phyloP scores from a whole-genome alignment of 2,329 filamentous ascomycete genomes.

The Rhexocercosporidium sp. region DNA sequence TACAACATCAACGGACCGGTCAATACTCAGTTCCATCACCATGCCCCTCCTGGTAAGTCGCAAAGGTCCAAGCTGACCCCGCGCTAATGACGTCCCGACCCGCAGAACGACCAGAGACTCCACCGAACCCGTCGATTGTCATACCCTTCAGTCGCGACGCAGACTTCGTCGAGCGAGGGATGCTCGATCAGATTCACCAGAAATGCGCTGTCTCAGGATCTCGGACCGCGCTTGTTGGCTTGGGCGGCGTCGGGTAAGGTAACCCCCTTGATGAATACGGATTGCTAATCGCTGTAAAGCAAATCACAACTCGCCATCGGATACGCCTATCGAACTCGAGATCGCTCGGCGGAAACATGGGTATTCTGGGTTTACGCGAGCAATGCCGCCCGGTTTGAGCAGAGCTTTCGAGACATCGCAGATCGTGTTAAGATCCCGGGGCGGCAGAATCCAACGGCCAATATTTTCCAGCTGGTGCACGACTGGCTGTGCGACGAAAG shows the following conservation, averaged over 20 bases:
- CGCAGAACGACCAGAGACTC: too few species aligned
- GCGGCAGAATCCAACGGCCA: conserved; percentile 39
- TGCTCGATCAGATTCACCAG: too few species aligned
- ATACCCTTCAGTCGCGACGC: too few species aligned
- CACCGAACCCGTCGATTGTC: conserved; percentile 29
- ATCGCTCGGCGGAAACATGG: conserved; percentile 37
- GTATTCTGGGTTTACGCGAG: conserved; percentile 48
- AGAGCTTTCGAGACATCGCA: conserved; percentile 44
- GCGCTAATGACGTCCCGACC: too few species aligned
- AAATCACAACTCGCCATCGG: conserved; percentile 48
- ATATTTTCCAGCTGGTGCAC: too few species aligned
- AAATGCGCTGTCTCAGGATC: too few species aligned
- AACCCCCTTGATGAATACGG: conserved; percentile 15
- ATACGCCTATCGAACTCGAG: too few species aligned
- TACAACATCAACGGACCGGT: too few species aligned
- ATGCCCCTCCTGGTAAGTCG: not conserved
- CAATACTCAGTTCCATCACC: too few species aligned
- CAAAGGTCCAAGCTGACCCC: too few species aligned
- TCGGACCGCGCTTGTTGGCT: conserved; percentile 12
- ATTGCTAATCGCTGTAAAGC: conserved; percentile 35
- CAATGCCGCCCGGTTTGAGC: conserved; percentile 43
- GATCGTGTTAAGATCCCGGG: conserved; percentile 40
- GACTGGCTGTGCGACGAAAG: too few species aligned
- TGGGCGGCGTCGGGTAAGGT: conserved; percentile 34
- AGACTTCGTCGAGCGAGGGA: too few species aligned